A percentile compares a stretch with the other conserved stretches of the same genome.
These are phyloP conservation scores for Hyphopichia wangnamkhiaoensis DNA, from an alignment of 1,139 yeast species.

Conservation along the genomic window DNA sequence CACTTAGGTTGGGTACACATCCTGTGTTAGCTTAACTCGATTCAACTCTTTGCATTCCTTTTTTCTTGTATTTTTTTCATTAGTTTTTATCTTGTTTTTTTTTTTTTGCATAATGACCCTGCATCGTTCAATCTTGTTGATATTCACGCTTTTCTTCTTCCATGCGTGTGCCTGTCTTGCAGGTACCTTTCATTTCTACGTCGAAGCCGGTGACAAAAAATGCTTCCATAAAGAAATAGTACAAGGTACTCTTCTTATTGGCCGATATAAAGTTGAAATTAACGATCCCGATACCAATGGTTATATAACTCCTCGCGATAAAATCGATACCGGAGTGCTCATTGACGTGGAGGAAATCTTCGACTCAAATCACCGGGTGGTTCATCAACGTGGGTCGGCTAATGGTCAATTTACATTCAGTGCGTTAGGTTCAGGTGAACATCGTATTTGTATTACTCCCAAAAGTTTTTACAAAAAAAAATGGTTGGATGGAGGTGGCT, in stretches of 20 bases:
- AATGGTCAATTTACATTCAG: constrained; percentile 68
- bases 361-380: constrained; percentile 67
- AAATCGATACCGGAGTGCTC: constrained; percentile 31
- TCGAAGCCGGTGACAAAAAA: constrained; percentile 56
- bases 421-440: constrained; percentile 73
- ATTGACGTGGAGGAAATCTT: constrained; percentile 63
- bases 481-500: constrained; percentile 18
- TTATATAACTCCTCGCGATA: constrained; percentile 44
- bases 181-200: constrained; percentile 44
- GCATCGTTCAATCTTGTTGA: no score
- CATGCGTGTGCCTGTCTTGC: no score
- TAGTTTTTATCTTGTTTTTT: no score
- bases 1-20: no score
- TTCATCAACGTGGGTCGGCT: constrained; percentile 60
- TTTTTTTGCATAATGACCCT: background rate
- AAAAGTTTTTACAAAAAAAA: constrained; percentile 38
- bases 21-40: no score
- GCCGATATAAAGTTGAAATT: constrained; percentile 59
- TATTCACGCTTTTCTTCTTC: no score
- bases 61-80: no score
- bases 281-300: constrained; percentile 43
- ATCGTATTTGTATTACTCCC: constrained; percentile 69
- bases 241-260: constrained; percentile 59
- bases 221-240: constrained; percentile 71
- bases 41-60: no score